Evolutionary conservation across 2,329 filamentous ascomycete species (phyloP).

Genomic region (Cytospora leucostoma): DNA sequence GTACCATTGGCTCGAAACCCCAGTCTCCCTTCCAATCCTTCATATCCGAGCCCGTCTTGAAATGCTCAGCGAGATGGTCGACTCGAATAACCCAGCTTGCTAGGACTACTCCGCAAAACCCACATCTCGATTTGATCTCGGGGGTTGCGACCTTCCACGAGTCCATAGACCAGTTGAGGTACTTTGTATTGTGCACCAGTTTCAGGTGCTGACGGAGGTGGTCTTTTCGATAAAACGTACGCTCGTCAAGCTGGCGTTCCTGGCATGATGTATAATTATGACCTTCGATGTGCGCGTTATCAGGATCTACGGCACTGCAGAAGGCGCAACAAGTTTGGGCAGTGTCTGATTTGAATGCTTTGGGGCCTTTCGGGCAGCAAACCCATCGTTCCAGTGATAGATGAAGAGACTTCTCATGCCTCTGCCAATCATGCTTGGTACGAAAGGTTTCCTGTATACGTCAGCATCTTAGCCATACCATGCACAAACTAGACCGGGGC

Average conservation of each 20-base stretch:
- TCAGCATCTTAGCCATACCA: not conserved
- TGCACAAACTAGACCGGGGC: not conserved
- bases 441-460: slow-evolving; percentile 57
- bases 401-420: slow-evolving; percentile 69
- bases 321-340: slow-evolving; percentile 60
- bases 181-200: slow-evolving; percentile 65
- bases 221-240: slow-evolving; percentile 68
- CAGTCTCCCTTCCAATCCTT: slow-evolving; percentile 70
- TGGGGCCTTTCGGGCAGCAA: slow-evolving; percentile 60
- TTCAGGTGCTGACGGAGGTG: slow-evolving; percentile 67
- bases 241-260: slow-evolving; percentile 62
- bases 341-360: slow-evolving; percentile 59
- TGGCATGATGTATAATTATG: slow-evolving; percentile 67
- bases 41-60: slow-evolving; percentile 67
- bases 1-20: slow-evolving; percentile 64
- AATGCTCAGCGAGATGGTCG: slow-evolving; percentile 68
- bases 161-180: slow-evolving; percentile 64
- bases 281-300: slow-evolving; percentile 56
- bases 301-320: slow-evolving; percentile 57
- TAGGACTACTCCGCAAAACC: slow-evolving; percentile 65
- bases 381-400: slow-evolving; percentile 67
- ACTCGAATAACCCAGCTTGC: slow-evolving; percentile 62
- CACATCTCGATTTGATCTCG: slow-evolving; percentile 63
- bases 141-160: slow-evolving; percentile 62
- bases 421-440: slow-evolving; percentile 69